phyloP scores from a whole-genome alignment of 2,329 filamentous ascomycete genomes.

The Tolypocladium guangdongense region DNA sequence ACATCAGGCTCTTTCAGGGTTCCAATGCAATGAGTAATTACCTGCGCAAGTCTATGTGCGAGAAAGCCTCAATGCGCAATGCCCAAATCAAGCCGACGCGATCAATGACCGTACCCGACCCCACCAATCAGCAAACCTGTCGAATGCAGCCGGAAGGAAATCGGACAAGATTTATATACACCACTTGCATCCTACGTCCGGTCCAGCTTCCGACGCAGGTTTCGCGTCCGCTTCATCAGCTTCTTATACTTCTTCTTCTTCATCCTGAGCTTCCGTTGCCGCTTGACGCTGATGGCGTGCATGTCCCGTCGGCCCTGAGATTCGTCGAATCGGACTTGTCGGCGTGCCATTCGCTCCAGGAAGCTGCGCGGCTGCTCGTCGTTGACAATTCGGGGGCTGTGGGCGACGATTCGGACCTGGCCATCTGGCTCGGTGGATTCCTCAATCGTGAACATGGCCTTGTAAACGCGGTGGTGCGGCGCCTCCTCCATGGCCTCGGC shows the following conservation, averaged over 20 bases:
- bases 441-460: conserved; percentile 56
- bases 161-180: conserved; percentile 3
- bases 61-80: conserved; percentile 17
- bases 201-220: conserved; percentile 75
- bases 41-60: conserved; percentile 23
- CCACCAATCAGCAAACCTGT: conserved; percentile 13
- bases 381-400: conserved; percentile 47
- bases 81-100: conserved; percentile 13
- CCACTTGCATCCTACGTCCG: conserved; percentile 36
- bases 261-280: conserved; percentile 94
- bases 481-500: conserved; percentile 22
- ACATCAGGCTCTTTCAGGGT: neutral
- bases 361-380: conserved; percentile 44
- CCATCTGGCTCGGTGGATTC: conserved; percentile 51
- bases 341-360: conserved; percentile 57
- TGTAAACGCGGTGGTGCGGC: conserved; percentile 46
- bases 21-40: conserved; percentile 9
- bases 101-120: conserved; percentile 20
- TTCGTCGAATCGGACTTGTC: conserved; percentile 50
- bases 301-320: conserved; percentile 45
- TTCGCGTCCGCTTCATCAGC: conserved; percentile 85
- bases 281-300: conserved; percentile 79
- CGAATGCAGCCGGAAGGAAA: conserved; percentile 13
- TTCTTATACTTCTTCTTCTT: conserved; percentile 99
- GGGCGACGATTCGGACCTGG: conserved; percentile 48